These are phyloP conservation scores for Apiotrichum gamsii DNA, from an alignment of 1,284 basidiomycete genomes.

Conservation along the genomic window DNA sequence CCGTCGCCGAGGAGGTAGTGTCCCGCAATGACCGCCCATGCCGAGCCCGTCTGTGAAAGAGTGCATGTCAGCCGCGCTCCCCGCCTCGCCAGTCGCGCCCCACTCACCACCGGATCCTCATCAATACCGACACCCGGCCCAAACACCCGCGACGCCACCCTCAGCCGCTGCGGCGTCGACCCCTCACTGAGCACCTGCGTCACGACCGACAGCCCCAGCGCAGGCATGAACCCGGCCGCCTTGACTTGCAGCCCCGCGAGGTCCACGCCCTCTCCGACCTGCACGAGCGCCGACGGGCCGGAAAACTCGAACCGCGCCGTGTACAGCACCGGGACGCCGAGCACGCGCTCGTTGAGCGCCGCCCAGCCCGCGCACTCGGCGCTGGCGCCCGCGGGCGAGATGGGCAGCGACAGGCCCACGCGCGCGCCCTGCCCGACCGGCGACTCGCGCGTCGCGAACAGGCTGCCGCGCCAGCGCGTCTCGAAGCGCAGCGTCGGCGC, in stretches of 20 bases:
- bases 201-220: constrained; percentile 16
- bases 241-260: constrained; percentile 13
- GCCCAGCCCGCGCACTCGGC: not conserved
- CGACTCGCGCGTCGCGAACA: constrained; percentile 20
- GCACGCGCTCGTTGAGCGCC: not conserved
- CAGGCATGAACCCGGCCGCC: constrained; percentile 5
- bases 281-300: constrained; percentile 11
- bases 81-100: too few species aligned
- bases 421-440: constrained; percentile 7
- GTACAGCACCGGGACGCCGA: constrained; percentile 13
- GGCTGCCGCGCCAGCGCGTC: constrained; percentile 29
- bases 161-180: not conserved
- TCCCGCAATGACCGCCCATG: constrained; percentile 26
- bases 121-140: constrained; percentile 28
- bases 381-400: constrained; percentile 29
- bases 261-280: constrained; percentile 19
- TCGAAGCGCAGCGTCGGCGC: constrained; percentile 20
- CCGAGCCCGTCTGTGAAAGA: constrained; percentile 22
- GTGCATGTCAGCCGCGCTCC: too few species aligned
- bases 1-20: constrained; percentile 23
- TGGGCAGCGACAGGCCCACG: constrained; percentile 70
- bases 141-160: constrained; percentile 25
- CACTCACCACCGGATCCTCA: constrained; percentile 40
- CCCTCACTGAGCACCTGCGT: not conserved
- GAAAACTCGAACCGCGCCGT: constrained; percentile 17